Evolutionary conservation across 2,329 filamentous ascomycete genomes (phyloP).

Genomic region (Cladophialophora psammophila): DNA sequence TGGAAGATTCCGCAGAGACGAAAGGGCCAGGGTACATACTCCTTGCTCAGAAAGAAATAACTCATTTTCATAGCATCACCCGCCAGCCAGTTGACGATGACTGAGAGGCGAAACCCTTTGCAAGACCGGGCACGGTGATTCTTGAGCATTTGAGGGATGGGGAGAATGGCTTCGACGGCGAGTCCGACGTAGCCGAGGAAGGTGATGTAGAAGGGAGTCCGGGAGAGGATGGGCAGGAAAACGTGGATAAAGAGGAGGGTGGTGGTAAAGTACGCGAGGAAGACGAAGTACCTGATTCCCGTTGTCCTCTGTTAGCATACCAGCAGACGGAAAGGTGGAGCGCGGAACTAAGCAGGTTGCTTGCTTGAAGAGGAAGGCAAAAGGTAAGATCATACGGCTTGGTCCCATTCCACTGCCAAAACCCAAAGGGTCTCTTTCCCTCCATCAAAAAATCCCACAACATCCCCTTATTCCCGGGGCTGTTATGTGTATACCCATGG

Average conservation of each 20-base stretch:
- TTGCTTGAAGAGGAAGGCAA: neutral
- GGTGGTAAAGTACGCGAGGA: slow-evolving; percentile 38
- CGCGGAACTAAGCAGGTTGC: neutral
- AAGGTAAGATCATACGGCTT: slow-evolving; percentile 54
- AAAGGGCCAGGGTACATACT: slow-evolving; percentile 57
- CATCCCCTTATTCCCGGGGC: slow-evolving; percentile 23
- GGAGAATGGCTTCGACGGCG: slow-evolving; percentile 57
- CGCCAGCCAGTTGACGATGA: slow-evolving; percentile 56
- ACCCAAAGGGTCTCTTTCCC: slow-evolving; percentile 62
- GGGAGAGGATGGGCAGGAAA: slow-evolving; percentile 57
- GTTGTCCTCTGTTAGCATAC: slow-evolving; percentile 7
- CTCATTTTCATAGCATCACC: slow-evolving; percentile 61
- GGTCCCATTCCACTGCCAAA: slow-evolving; percentile 68
- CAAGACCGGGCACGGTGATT: slow-evolving; percentile 58
- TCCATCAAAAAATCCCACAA: slow-evolving; percentile 37
- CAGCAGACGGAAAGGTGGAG: neutral
- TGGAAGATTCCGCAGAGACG: slow-evolving; percentile 59
- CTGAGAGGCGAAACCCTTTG: slow-evolving; percentile 58
- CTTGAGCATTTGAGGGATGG: slow-evolving; percentile 56
- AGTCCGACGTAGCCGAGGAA: slow-evolving; percentile 56
- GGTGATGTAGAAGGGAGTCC: slow-evolving; percentile 52
- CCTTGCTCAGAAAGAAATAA: slow-evolving; percentile 56
- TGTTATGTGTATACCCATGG: slow-evolving; percentile 41
- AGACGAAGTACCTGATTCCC: slow-evolving; percentile 29
- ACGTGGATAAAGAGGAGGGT: slow-evolving; percentile 61